Base-by-base conservation (phyloP, 306 rosid species). In the Quercus bicolor region DNA sequence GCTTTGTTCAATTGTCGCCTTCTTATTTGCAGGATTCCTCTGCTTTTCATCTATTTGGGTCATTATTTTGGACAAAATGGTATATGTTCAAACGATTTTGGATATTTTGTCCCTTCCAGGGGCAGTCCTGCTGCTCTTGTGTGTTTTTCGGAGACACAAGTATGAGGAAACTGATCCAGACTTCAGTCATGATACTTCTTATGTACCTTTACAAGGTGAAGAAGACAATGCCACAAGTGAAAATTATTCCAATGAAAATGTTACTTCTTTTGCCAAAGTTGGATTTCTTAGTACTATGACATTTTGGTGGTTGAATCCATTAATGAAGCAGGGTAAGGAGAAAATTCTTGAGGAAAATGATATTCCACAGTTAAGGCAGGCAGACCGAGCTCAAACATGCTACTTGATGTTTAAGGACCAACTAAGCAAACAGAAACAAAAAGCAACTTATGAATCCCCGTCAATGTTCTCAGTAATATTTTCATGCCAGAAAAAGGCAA, bases 291-390 rank as follows among this genome's bases (percentile, higher is more conserved):
- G 77, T 68, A 85, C 37, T 65, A 73, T 86, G 73, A 76, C 93
- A 40, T 88, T 91, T 77, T 89, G 94, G 98, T 94, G 98, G 98
- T 59, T 94, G 79, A 90, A 94, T 80, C 65, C 96, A 43, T 77
- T 94, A 87, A 90, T 94, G 98, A 90, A 85, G 81, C 81, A 6
- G 75, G 98, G 98, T 3, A 87, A 85, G 74, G 82, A 86, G 87
- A 91, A 89, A 81, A 75, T 87, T 34, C 89, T 94, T 3, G 77
- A 80, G 76, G 91, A 88, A 0, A 85, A 90, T 73, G 97, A 91
- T 70, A 86, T 91, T 24, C 97, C 96, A 2, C 85, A 55, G 79
- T 65, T 90, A 89, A 54, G 90, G 0, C 86, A 88, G 68, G 90
- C 48, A 28, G 98, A 94, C 75, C 82, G 83, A 86, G 96, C 97